These are phyloP conservation scores for Mimosa pudica DNA, from an alignment of 306 rosid genomes.

Conservation along the genomic window DNA sequence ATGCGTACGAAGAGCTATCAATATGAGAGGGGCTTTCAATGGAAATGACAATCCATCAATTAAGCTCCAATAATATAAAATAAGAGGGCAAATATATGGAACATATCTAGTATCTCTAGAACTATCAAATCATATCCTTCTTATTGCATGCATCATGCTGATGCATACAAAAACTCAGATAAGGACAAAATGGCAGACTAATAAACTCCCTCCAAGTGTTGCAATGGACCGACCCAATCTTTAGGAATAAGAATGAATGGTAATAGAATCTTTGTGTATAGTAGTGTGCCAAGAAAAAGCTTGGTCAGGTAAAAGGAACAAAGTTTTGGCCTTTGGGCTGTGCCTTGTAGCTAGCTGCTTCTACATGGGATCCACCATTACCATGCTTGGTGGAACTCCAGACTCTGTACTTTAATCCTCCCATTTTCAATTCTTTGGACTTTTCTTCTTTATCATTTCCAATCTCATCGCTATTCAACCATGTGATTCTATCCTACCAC, in stretches of 20 bases:
- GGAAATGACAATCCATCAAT: constrained; percentile 28
- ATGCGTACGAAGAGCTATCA: background rate
- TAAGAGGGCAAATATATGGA: background rate
- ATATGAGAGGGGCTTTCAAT: background rate
- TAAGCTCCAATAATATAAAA: constrained; percentile 41
- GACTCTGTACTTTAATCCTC: constrained; percentile 13
- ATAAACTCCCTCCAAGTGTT: constrained; percentile 26
- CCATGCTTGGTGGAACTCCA: constrained; percentile 26
- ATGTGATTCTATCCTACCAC: constrained; percentile 18
- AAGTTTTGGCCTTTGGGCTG: constrained; percentile 7
- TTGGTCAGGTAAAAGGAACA: background rate
- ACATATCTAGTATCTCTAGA: background rate
- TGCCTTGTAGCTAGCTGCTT: constrained; percentile 13
- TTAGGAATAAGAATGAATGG: constrained; percentile 53
- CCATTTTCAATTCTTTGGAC: constrained; percentile 19
- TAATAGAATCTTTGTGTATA: constrained; percentile 52
- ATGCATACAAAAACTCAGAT: background rate
- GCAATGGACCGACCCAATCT: constrained; percentile 44
- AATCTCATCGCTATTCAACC: background rate
- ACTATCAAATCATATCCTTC: background rate
- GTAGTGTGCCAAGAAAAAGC: constrained; percentile 24
- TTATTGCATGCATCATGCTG: background rate
- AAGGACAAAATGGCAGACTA: constrained; percentile 28
- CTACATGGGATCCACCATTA: background rate
- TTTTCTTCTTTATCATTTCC: constrained; percentile 31